Conservation (phyloP, 805 yeast species). For the Saccharomycopsis microspora region DNA sequence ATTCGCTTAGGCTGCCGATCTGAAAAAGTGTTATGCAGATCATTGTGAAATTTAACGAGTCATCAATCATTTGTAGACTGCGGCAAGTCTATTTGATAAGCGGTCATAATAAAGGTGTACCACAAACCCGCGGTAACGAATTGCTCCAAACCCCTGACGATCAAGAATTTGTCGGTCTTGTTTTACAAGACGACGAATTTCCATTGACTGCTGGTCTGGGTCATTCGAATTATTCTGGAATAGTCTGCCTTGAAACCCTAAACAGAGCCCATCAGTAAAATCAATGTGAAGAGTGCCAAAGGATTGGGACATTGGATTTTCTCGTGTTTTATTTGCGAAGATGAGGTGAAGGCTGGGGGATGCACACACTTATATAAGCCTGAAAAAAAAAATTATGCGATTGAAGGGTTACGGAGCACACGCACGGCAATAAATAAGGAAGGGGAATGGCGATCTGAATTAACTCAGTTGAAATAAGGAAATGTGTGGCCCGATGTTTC, state of each 20-base stretch:
- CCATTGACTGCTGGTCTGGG: conserved; percentile 6
- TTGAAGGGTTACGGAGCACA: too few relatives aligned
- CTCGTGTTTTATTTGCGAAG: too few relatives aligned
- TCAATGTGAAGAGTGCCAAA: conserved; percentile 1
- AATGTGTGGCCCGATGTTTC: too few relatives aligned
- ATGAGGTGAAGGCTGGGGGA: too few relatives aligned
- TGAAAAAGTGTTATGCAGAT: background rate
- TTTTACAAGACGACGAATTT: background rate
- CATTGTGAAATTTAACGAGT: background rate
- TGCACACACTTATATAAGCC: too few relatives aligned
- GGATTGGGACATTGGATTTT: background rate
- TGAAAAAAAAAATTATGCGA: too few relatives aligned
- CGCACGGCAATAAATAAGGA: too few relatives aligned
- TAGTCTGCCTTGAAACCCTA: conserved; percentile 1
- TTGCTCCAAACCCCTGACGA: conserved; percentile 5
- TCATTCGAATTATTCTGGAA: background rate
- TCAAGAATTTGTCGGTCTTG: conserved; percentile 1
- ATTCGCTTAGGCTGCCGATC: too few relatives aligned
- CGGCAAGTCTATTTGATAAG: background rate
- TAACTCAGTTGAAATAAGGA: too few relatives aligned
- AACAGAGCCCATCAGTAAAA: conserved; percentile 3
- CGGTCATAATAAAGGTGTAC: conserved; percentile 1
- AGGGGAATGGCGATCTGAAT: too few relatives aligned
- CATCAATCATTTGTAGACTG: conserved; percentile 4
- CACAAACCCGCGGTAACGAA: conserved; percentile 3